Conservation (phyloP, 2,329 filamentous ascomycete genomes). For the Seiridium cupressi region DNA sequence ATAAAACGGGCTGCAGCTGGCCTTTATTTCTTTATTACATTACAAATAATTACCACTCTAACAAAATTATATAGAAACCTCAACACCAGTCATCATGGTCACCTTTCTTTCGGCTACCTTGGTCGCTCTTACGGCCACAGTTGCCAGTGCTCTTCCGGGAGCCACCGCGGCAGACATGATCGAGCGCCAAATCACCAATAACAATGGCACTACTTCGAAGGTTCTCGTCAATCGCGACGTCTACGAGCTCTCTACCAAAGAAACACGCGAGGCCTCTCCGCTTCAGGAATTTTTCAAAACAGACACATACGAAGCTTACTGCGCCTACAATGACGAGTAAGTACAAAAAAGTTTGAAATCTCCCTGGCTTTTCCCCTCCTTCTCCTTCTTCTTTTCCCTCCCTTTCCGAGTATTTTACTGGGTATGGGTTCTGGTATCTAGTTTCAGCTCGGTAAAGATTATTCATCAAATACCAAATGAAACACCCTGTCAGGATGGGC, state of each 20-base stretch:
- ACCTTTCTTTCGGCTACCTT: background rate
- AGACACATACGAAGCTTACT: background rate
- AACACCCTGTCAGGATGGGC: too few species aligned
- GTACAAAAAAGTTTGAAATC: too few species aligned
- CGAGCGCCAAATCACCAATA: background rate
- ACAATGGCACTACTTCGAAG: background rate
- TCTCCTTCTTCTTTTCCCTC: too few species aligned
- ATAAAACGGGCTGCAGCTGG: too few species aligned
- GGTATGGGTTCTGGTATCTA: too few species aligned
- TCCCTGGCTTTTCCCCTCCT: too few species aligned
- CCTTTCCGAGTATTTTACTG: too few species aligned
- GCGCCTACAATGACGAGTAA: background rate
- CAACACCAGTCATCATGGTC: background rate
- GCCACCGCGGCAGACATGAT: background rate
- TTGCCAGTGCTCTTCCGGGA: background rate
- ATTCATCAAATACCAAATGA: too few species aligned
- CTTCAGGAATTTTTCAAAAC: background rate
- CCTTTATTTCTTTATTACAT: too few species aligned
- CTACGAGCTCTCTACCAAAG: background rate
- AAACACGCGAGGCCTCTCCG: background rate
- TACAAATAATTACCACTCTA: too few species aligned
- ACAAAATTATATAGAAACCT: too few species aligned
- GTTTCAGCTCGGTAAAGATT: too few species aligned
- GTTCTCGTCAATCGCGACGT: background rate
- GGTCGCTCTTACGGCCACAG: background rate